Evolutionary conservation across 2,329 filamentous ascomycete species (phyloP).

Genomic region (Pseudogymnoascus destructans): DNA sequence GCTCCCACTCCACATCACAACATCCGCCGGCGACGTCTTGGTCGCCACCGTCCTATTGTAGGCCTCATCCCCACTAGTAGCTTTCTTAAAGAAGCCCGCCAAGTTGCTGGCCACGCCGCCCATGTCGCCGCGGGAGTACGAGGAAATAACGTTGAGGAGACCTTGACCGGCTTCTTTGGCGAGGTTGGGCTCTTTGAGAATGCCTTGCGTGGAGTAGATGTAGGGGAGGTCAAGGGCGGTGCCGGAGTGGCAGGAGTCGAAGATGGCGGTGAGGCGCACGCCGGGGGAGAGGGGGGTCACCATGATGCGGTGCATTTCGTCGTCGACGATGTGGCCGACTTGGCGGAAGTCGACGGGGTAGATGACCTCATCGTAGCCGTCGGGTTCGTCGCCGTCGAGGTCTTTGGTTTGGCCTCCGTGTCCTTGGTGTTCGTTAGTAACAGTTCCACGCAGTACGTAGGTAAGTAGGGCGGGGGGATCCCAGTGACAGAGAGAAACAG

Average conservation of each 20-base stretch:
- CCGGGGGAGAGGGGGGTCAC: slow-evolving; percentile 67
- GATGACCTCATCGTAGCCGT: slow-evolving; percentile 73
- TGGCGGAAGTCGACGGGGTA: slow-evolving; percentile 72
- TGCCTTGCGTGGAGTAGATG: slow-evolving; percentile 55
- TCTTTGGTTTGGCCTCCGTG: slow-evolving; percentile 75
- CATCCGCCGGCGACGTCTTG: slow-evolving; percentile 87
- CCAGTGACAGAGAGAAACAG: too few relatives aligned
- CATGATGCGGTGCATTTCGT: slow-evolving; percentile 66
- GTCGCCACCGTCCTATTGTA: slow-evolving; percentile 73
- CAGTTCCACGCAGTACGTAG: too few relatives aligned
- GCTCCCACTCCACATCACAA: slow-evolving; percentile 95
- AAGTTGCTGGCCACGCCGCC: slow-evolving; percentile 61
- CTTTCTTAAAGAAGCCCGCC: slow-evolving; percentile 80
- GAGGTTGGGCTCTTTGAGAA: slow-evolving; percentile 55
- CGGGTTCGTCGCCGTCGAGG: slow-evolving; percentile 65
- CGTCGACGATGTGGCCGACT: slow-evolving; percentile 70
- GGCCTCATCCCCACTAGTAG: slow-evolving; percentile 62
- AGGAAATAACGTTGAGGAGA: slow-evolving; percentile 44
- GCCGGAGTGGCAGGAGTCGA: slow-evolving; percentile 57
- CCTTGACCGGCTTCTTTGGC: slow-evolving; percentile 56
- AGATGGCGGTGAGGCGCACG: slow-evolving; percentile 62
- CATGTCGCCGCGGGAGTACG: slow-evolving; percentile 60
- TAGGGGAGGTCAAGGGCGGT: slow-evolving; percentile 54
- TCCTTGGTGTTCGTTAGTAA: slow-evolving; percentile 27
- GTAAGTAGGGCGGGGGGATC: not conserved